Evolutionary conservation across 2,329 filamentous ascomycete species (phyloP).

Genomic region (Sphaerulina vaccinii): DNA sequence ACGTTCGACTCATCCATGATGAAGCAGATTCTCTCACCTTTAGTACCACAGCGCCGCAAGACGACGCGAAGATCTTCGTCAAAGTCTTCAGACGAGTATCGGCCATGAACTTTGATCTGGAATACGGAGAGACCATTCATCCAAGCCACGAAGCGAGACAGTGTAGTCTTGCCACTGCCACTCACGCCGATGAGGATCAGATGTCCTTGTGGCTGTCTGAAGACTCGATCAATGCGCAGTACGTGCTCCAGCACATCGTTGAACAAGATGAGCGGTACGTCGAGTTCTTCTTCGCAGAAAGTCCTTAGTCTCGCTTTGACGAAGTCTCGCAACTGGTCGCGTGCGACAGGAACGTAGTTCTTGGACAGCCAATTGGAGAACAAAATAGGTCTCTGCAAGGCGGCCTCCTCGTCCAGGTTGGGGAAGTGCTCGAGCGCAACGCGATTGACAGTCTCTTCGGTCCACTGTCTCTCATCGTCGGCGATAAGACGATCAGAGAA

Average conservation of each 20-base stretch:
- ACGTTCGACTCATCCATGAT: constrained; percentile 99
- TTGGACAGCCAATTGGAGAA: constrained; percentile 99
- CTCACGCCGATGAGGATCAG: constrained; percentile 98
- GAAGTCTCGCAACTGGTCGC: constrained; percentile 92
- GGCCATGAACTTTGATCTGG: constrained; percentile 99
- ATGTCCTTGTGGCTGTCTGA: constrained; percentile 96
- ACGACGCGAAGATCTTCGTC: constrained; percentile 96
- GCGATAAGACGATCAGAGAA: constrained; percentile 97
- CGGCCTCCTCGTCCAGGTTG: constrained; percentile 85
- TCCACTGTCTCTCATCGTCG: constrained; percentile 94
- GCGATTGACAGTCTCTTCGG: constrained; percentile 78
- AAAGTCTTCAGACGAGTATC: constrained; percentile 97
- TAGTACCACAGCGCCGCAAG: constrained; percentile 88
- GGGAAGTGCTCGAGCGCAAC: constrained; percentile 93
- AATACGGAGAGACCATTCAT: constrained; percentile 99
- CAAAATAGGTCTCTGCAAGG: constrained; percentile 86
- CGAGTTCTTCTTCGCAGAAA: constrained; percentile 99
- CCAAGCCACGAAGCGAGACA: constrained; percentile 98
- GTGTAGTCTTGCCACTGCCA: constrained; percentile 95
- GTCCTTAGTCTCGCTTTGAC: constrained; percentile 96
- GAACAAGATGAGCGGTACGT: constrained; percentile 97
- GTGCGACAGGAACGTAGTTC: constrained; percentile 95
- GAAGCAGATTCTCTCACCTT: constrained; percentile 99
- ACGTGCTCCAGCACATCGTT: constrained; percentile 99
- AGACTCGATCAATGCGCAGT: constrained; percentile 95